phyloP scores from a whole-genome alignment of 1,139 yeast species.

The Hemisphaericaspora subhashii region DNA sequence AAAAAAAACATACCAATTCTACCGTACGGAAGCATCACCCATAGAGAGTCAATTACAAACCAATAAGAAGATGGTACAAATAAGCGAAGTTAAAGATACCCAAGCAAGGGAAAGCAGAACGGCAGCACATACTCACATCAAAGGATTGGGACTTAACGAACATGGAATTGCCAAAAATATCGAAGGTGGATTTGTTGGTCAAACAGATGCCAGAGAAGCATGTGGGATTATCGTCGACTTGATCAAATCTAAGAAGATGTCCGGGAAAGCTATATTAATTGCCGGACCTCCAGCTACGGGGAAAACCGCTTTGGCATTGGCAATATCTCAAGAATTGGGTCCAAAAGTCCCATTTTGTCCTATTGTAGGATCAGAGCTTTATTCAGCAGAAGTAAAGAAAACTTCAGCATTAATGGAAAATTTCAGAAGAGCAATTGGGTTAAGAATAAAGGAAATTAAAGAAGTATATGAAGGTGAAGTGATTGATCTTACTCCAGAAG shows the following conservation, averaged over 20 bases:
- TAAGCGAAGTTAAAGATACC: conserved; percentile 73
- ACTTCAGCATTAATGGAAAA: conserved; percentile 97
- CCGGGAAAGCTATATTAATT: conserved; percentile 91
- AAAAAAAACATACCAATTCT: background rate
- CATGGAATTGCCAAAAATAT: conserved; percentile 79
- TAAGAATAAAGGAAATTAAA: conserved; percentile 93
- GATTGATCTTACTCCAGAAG: conserved; percentile 94
- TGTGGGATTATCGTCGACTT: conserved; percentile 95
- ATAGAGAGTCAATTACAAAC: too few species aligned
- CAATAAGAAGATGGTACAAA: conserved; percentile 62
- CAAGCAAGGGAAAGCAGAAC: conserved; percentile 68
- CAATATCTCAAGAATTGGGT: conserved; percentile 94
- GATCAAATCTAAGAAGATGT: conserved; percentile 89
- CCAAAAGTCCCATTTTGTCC: conserved; percentile 99
- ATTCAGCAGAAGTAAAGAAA: conserved; percentile 96
- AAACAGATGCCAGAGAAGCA: conserved; percentile 92
- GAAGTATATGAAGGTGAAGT: conserved; percentile 99
- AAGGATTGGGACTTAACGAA: conserved; percentile 92
- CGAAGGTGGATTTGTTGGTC: conserved; percentile 97
- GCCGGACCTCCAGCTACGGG: conserved; percentile 99
- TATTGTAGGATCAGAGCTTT: conserved; percentile 91
- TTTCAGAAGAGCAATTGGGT: conserved; percentile 93
- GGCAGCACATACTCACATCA: conserved; percentile 96
- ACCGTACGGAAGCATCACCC: too few species aligned
- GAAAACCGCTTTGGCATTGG: conserved; percentile 94